A percentile compares a stretch with the other conserved stretches of the same genome.
phyloP scores from a whole-genome alignment of 1,284 basidiomycete genomes.

The Porphyrellus sp. region DNA sequence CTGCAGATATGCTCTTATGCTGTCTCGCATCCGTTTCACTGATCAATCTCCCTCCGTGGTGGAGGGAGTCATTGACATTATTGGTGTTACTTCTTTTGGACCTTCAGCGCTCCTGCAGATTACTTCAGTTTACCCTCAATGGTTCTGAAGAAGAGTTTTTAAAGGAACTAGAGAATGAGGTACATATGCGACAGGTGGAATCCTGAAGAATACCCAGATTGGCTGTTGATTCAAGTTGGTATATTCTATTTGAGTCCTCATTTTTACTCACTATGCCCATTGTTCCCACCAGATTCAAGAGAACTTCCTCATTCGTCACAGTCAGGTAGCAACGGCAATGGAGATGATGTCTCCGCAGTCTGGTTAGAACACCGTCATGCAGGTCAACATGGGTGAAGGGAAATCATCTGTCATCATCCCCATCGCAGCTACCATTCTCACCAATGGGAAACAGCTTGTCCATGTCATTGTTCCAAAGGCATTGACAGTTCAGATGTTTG shows the following conservation, averaged over 20 bases:
- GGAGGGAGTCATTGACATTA: background rate
- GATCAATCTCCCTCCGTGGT: background rate
- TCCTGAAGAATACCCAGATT: conserved; percentile 32
- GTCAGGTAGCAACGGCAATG: conserved; percentile 38
- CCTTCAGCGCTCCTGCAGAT: background rate
- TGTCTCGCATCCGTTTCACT: conserved; percentile 19
- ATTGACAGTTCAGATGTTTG: conserved; percentile 44
- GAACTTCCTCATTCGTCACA: background rate
- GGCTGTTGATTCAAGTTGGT: conserved; percentile 44
- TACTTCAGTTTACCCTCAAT: background rate
- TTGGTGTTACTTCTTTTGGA: background rate
- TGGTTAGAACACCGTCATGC: background rate
- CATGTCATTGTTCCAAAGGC: conserved; percentile 28
- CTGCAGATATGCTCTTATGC: conserved; percentile 24
- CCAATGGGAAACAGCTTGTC: conserved; percentile 42
- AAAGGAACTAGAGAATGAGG: conserved; percentile 1
- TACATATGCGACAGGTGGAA: background rate
- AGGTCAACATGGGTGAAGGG: background rate
- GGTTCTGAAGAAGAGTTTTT: background rate
- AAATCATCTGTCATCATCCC: background rate
- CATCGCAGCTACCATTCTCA: conserved; percentile 24
- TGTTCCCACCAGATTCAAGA: background rate
- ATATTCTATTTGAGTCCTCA: accelerated
- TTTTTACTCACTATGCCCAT: background rate
- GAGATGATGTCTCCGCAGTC: conserved; percentile 40